Percentiles rank a stretch among this genome's conserved stretches.
phyloP scores from a whole-genome alignment of 345 rosid species.

The Salix udensis region DNA sequence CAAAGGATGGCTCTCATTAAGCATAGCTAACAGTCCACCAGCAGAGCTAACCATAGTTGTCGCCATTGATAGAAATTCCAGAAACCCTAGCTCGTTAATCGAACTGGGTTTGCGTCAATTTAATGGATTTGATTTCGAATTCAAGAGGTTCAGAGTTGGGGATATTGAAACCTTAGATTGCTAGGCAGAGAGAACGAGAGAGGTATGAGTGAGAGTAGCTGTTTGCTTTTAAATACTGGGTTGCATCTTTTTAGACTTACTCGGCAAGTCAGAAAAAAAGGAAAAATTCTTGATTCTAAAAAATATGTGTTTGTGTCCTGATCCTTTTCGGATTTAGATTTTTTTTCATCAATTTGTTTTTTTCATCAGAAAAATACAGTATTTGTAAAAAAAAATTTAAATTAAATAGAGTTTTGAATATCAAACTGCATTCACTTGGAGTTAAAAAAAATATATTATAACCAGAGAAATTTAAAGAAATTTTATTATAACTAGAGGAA shows the following conservation, averaged over 20 bases:
- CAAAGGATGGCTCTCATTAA: slow-evolving; percentile 73
- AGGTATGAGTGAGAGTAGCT: no score
- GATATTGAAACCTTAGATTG: neutral
- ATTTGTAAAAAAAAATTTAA: no score
- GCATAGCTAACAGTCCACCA: slow-evolving; percentile 93
- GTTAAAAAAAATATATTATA: no score
- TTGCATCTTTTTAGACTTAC: slow-evolving; percentile 5
- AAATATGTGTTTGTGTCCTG: no score
- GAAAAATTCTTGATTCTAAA: no score
- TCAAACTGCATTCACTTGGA: no score
- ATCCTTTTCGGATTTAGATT: no score
- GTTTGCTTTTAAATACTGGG: neutral
- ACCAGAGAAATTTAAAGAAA: no score
- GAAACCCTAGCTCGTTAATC: neutral
- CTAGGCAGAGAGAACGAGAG: neutral
- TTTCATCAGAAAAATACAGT: no score
- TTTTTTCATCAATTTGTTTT: no score
- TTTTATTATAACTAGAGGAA: no score
- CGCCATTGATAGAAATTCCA: slow-evolving; percentile 38
- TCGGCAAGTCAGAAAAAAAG: slow-evolving; percentile 16
- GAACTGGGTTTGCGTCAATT: neutral
- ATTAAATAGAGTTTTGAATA: no score
- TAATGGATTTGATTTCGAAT: neutral
- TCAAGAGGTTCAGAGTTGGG: neutral
- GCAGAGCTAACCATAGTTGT: slow-evolving; percentile 85